Conservation (phyloP, 2,329 filamentous ascomycete genomes). For the Lithohypha guttulata region DNA sequence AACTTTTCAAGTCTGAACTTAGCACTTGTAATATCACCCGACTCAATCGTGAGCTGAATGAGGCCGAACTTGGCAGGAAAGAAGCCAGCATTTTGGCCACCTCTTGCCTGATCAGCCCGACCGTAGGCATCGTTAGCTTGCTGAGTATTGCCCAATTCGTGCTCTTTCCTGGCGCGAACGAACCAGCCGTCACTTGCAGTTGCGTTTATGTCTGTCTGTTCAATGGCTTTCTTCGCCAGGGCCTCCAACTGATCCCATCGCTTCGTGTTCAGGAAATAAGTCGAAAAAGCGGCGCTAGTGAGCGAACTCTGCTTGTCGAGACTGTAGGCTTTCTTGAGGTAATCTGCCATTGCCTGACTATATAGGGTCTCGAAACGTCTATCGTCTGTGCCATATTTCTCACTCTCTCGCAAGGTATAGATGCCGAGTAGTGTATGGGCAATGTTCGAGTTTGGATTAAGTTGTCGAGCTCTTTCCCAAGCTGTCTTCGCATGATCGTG, state of each 20-base stretch:
- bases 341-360: constrained; percentile 88
- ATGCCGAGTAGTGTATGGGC: constrained; percentile 83
- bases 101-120: constrained; percentile 80
- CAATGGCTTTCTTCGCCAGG: constrained; percentile 83
- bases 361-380: constrained; percentile 76
- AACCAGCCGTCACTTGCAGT: constrained; percentile 98
- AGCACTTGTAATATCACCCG: constrained; percentile 70
- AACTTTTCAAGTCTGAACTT: constrained; percentile 94
- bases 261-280: constrained; percentile 79
- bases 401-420: constrained; percentile 79
- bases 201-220: constrained; percentile 89
- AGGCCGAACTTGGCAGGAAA: constrained; percentile 90
- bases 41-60: constrained; percentile 77
- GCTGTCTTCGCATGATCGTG: constrained; percentile 84
- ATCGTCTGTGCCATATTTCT: constrained; percentile 70
- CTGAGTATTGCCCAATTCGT: constrained; percentile 64
- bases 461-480: constrained; percentile 70
- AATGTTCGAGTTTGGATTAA: constrained; percentile 70
- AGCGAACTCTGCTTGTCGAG: constrained; percentile 82
- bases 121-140: constrained; percentile 79
- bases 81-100: constrained; percentile 81
- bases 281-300: constrained; percentile 79
- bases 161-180: constrained; percentile 79
- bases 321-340: constrained; percentile 89
- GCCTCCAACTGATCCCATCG: constrained; percentile 71